A percentile compares a stretch with the other conserved stretches of the same genome.
These are phyloP conservation scores for Apiotrichum gamsii DNA, from an alignment of 1,284 basidiomycete genomes.

Conservation along the genomic window DNA sequence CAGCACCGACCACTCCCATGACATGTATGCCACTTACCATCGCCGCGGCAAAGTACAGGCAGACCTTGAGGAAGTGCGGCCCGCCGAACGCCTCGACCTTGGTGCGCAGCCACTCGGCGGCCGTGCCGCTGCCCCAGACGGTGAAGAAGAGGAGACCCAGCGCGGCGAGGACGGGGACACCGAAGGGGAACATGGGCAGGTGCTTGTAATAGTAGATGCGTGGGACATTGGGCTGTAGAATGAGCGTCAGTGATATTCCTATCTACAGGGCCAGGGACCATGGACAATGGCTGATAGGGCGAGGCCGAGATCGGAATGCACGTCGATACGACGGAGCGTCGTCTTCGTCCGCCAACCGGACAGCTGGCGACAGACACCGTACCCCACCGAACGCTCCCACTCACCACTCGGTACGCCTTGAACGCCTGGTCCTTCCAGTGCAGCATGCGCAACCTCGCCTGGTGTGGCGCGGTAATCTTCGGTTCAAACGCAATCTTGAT, in stretches of 20 bases:
- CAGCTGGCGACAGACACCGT: not conserved
- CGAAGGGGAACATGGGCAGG: slow-evolving; percentile 25
- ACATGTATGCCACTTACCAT: slow-evolving; percentile 22
- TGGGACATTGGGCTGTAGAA: slow-evolving; percentile 11
- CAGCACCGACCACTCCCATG: not conserved
- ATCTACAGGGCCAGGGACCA: not conserved
- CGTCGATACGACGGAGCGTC: not conserved
- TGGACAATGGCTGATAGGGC: not conserved
- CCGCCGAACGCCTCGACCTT: slow-evolving; percentile 13
- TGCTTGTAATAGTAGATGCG: slow-evolving; percentile 26
- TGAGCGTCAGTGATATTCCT: not conserved
- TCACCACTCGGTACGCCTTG: slow-evolving; percentile 25
- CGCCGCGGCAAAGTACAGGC: slow-evolving; percentile 17
- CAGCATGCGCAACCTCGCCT: slow-evolving; percentile 14
- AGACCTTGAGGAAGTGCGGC: slow-evolving; percentile 14
- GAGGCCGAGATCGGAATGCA: not conserved
- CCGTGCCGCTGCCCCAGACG: slow-evolving; percentile 15
- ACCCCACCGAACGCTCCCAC: too few relatives aligned
- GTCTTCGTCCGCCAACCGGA: not conserved
- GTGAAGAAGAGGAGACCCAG: slow-evolving; percentile 22
- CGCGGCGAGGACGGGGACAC: slow-evolving; percentile 14
- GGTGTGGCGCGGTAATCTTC: slow-evolving; percentile 16
- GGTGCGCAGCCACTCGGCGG: slow-evolving; percentile 20
- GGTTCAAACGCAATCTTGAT: slow-evolving; percentile 24
- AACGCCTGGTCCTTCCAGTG: slow-evolving; percentile 14